A percentile compares a stretch with the other conserved stretches of the same genome.
Evolutionary conservation across 2,329 filamentous ascomycete species (phyloP).

Genomic region (Exophiala aquamarina): DNA sequence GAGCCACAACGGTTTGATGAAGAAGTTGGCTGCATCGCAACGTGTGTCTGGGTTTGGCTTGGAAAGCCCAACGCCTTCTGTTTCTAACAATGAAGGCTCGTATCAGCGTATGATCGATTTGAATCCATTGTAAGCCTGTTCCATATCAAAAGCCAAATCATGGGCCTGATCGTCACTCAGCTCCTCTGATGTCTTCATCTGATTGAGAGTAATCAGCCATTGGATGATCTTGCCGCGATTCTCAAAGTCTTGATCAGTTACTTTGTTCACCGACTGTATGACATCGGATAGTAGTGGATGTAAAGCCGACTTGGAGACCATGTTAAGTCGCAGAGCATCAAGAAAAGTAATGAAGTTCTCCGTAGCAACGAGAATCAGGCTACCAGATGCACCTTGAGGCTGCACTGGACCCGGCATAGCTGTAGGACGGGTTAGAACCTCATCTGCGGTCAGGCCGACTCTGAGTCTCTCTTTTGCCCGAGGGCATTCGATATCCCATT

Average conservation of each 20-base stretch:
- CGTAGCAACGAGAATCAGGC: conserved; percentile 81
- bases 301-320: conserved; percentile 93
- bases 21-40: no score
- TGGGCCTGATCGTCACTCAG: conserved; percentile 81
- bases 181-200: conserved; percentile 95
- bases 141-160: conserved; percentile 89
- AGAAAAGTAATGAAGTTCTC: conserved; percentile 99
- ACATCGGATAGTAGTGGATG: conserved; percentile 93
- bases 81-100: not conserved
- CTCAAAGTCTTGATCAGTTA: conserved; percentile 93
- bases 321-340: conserved; percentile 87
- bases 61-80: not conserved
- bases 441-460: conserved; percentile 77
- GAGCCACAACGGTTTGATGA: no score
- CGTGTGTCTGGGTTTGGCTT: not conserved
- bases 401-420: conserved; percentile 40
- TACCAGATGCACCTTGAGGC: conserved; percentile 47
- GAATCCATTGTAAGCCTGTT: conserved; percentile 91
- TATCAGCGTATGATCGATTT: conserved; percentile 64
- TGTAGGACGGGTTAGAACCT: conserved; percentile 39
- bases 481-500: conserved; percentile 93
- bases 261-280: conserved; percentile 95
- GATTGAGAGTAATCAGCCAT: conserved; percentile 95
- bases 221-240: conserved; percentile 96
- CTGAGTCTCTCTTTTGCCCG: conserved; percentile 89